Conservation (phyloP, 176 grass and related monocot genomes). For the Zoysia japonica region DNA sequence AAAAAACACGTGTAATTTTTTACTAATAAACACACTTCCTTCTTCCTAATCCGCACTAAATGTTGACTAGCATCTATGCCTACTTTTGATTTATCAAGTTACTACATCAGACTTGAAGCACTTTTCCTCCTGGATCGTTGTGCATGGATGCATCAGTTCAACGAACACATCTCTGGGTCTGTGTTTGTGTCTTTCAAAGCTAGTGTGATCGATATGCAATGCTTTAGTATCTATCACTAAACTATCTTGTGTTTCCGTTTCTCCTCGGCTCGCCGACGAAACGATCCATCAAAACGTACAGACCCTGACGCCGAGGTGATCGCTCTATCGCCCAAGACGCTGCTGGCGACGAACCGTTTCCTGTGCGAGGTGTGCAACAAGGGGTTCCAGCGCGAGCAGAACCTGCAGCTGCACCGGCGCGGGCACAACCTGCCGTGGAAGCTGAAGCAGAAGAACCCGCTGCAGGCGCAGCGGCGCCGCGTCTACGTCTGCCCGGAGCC, state of each 20-base stretch:
- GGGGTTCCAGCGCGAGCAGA: slow-evolving; percentile 97
- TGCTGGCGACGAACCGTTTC: slow-evolving; percentile 93
- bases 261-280: neutral
- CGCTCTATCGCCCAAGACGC: slow-evolving; percentile 87
- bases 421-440: slow-evolving; percentile 99
- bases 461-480: slow-evolving; percentile 61
- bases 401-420: slow-evolving; percentile 95
- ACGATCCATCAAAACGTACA: slow-evolving; percentile 3
- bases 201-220: neutral
- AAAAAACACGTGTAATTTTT: slow-evolving; percentile 24
- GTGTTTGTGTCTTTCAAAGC: neutral
- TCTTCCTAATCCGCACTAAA: slow-evolving; percentile 38
- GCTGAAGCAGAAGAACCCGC: slow-evolving; percentile 88
- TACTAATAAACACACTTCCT: neutral
- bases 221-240: neutral
- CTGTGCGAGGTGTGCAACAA: slow-evolving; percentile 99
- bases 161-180: neutral
- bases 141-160: neutral
- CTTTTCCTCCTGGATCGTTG: neutral
- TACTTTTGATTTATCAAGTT: neutral
- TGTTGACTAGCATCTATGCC: slow-evolving; percentile 9
- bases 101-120: neutral
- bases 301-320: slow-evolving; percentile 98
- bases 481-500: slow-evolving; percentile 97
- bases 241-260: neutral